Evolutionary conservation across 257 asterid species (phyloP), one percentile per base, ranked within the genome.

Genomic region (Solanum chilense): DNA sequence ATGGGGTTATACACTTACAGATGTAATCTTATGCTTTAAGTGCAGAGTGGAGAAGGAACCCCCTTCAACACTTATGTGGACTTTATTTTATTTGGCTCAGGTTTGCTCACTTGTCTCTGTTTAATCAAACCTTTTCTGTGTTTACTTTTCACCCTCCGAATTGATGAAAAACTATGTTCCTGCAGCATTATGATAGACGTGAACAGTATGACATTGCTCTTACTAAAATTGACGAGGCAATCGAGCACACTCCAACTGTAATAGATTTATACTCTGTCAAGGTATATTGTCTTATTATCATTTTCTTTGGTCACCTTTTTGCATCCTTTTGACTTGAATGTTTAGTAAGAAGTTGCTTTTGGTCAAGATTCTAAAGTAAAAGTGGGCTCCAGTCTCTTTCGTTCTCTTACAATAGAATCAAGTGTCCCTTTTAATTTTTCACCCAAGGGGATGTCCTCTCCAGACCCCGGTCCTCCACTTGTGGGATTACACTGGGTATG

Each of bases 1-100:
- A 16, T 41, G 39, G 33, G 29, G 44, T 80, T 49, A 49, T 49
- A 80, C 29, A 49, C 44, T 80, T 45, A 80, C 44, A 80, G 69
- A 29, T 80, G 27, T 80, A 31, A 29, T 31, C 42, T 29, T 80
- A 27, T 80, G 68, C 69, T 80, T 80, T 49, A 80, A 80, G 41
- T 92, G 91, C 95, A 97, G 99, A 87, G 88, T 58, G 90, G 98
- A 94, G 66, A 93, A 92, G 91, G 99, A 95, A 91, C 99, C 99
- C 86, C 99, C 99, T 60, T 95, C 99, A 86, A 95, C 98, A 39
- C 96, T 96, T 83, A 87, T 97, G 96, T 97, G 99, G 99, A 93
- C 90, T 89, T 89, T 97, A 90, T 97, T 95, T 91, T 97, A 94
- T 92, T 88, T 93, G 94, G 97, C 99, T 90, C 99, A 96, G 99